Base-by-base conservation (phyloP, 345 rosid genomes). In the Lenwebbia sp. region DNA sequence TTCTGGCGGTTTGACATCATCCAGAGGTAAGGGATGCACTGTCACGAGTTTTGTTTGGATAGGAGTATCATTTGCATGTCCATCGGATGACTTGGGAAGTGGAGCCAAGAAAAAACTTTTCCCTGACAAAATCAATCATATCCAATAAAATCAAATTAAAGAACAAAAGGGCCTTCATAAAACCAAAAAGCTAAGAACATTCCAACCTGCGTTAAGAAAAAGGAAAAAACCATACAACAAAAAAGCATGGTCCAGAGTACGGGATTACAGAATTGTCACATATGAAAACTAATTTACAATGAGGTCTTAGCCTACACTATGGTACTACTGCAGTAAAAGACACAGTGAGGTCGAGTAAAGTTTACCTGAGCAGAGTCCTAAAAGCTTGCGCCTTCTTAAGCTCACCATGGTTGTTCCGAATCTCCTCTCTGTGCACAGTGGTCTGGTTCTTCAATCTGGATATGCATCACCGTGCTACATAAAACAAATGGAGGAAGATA, bases 341-440 rank as follows among this genome's bases (percentile, higher is more conserved):
- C 40, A 51, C 54, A 17, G 58, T 28, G 49, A 83, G 57, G 44
- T 47, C 10, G 28, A 50, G 60, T 40, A 40, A 86, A 87, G 83
- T 52, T 90, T 94, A 97, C 99, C 99, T 84, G 97, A 90, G 89
- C 98, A 96, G 83, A 96, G 92, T 65, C 98, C 99, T 90, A 95
- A 86, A 83, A 95, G 96, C 89, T 92, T 94, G 56, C 99, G 98
- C 90, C 99, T 92, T 62, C 99, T 83, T 89, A 95, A 86, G 94
- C 99, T 97, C 90, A 97, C 99, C 99, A 97, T 97, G 51, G 88
- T 70, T 82, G 88, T 84, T 60, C 83, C 50, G 86, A 85, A 37
- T 85, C 78, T 74, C 83, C 58, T 84, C 85, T 88, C 87, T 84
- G 81, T 84, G 83, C 82, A 54, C 76, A 81, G 76, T 53, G 33